Evolutionary conservation across 2,329 filamentous ascomycete genomes (phyloP), one percentile per base, ranked within the genome.

Genomic region (Fusarium sp.): DNA sequence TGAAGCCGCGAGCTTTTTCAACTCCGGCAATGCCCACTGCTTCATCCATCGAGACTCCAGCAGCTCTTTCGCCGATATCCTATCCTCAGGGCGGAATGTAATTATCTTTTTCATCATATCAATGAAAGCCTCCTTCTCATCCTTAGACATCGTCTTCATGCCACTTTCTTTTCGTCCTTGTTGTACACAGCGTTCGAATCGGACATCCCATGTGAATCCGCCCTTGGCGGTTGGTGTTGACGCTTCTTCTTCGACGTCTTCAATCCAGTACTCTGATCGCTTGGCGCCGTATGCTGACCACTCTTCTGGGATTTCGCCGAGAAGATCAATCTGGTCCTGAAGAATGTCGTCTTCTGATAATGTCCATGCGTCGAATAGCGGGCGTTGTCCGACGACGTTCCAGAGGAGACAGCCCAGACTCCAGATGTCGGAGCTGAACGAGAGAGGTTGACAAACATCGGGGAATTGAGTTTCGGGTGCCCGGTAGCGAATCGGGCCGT

Each of bases 51-150:
- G 47, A 4, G 65, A 69, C 43, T 67, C 61, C 21, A 71, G 20
- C 8, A 71, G 21, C 12, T 71, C 69, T 42, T 56, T 43, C 3
- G 69, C 65, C 3, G 69, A 47, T 18, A 49, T 31, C 18, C 69
- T 44, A 7, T 66, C 56, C 26, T 69, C 69, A 2, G 69, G 69
- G 4, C 68, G 65, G 21, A 71, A 71, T 1, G 57, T 53, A 16
- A 71, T 71, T 5, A 71, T 71, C 18, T 44, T 50, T 20, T 60
- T 71, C 69, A 71, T 71, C 69, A 71, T 71, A 18, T 66, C 65
- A 10, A 71, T 42, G 13, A 71, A 71, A 5, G 56, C 69, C n/a
- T 57, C 46, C 31, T 57, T 71, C n/a, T 71, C 69, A 6, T 71
- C 61, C 8, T 55, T 53, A 2, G 65, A 66, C 44, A 71, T 63